Base-by-base conservation (phyloP, 768 basidiomycete species). In the Psilocybe cyanescens region DNA sequence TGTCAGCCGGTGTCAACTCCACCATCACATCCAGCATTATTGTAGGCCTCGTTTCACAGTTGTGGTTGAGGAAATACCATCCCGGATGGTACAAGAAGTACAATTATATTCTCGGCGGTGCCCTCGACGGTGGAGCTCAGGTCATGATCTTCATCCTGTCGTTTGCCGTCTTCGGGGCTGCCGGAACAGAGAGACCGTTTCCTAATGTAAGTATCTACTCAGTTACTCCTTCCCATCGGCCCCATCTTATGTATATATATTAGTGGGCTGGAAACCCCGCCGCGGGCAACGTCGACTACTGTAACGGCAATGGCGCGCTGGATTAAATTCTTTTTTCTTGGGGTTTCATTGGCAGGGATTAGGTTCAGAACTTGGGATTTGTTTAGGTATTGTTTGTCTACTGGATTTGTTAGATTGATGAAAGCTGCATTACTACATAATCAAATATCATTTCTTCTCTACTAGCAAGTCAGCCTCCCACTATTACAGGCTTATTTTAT, bases 71-170 rank as follows among this genome's bases (percentile, higher is more conserved):
- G 35, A 79, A 72, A 41, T 81, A 82, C 61, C 76, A 86, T 59
- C 86, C 89, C 1, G 80, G 81, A 12, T 91, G 88, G 88, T 91
- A 87, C 72, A 81, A 83, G 67, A 79, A 78, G 66, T 87, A 87
- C 70, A 88, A 89, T 68, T 88, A 87, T 67, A 83, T 88, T 41
- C 72, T 90, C 3, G 86, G 86, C 30, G 90, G 87, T 45, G 89
- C 84, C 6, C 74, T 88, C 37, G 86, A 88, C 66, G 87, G 87
- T 29, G 87, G 88, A 8, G 83, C 85, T 14, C 87, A 88, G 68
- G 79, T 86, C 52, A 86, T 87, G 83, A 79, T 85, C 31, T 86
- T 87, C 67, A 76, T 89, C 41, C 75, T 86, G 4, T 85, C 86
- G 0, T 89, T 88, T 69, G 85, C 86, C 2, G 85, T 88, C 24